Conservation (phyloP, 139 green algal genomes). For the Chlorella sp. region DNA sequence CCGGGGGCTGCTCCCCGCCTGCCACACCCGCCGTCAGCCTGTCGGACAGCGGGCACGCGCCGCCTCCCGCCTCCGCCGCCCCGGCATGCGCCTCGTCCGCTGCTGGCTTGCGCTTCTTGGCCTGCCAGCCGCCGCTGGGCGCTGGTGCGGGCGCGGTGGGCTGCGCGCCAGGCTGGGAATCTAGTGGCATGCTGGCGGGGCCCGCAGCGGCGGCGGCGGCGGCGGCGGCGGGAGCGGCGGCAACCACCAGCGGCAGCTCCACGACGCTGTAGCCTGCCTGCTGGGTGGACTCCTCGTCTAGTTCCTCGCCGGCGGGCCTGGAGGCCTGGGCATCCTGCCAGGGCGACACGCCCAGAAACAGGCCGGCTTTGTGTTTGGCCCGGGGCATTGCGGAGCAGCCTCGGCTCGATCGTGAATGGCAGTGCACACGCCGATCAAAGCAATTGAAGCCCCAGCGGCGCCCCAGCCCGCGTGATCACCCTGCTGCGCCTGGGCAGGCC, state of each 20-base stretch:
- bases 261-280: neutral
- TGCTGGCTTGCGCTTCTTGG: constrained; percentile 19
- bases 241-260: constrained; percentile 3
- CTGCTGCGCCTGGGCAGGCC: too few relatives aligned
- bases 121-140: neutral
- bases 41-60: neutral
- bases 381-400: too few relatives aligned
- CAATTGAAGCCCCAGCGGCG: too few relatives aligned
- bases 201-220: neutral
- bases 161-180: neutral
- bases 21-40: neutral
- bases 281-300: too few relatives aligned
- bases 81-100: neutral
- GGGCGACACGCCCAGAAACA: neutral
- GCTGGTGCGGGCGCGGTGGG: neutral
- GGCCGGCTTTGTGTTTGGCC: too few relatives aligned
- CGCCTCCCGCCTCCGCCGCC: neutral
- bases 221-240: too few relatives aligned
- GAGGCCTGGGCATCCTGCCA: neutral
- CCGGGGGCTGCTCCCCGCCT: neutral
- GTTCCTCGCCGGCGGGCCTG: neutral
- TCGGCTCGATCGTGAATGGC: too few relatives aligned
- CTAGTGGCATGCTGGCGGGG: neutral
- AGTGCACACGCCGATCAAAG: too few relatives aligned
- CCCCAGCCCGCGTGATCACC: too few relatives aligned